Evolutionary conservation across 768 basidiomycete genomes (phyloP).

Genomic region (Rhodotorula diobovata): DNA sequence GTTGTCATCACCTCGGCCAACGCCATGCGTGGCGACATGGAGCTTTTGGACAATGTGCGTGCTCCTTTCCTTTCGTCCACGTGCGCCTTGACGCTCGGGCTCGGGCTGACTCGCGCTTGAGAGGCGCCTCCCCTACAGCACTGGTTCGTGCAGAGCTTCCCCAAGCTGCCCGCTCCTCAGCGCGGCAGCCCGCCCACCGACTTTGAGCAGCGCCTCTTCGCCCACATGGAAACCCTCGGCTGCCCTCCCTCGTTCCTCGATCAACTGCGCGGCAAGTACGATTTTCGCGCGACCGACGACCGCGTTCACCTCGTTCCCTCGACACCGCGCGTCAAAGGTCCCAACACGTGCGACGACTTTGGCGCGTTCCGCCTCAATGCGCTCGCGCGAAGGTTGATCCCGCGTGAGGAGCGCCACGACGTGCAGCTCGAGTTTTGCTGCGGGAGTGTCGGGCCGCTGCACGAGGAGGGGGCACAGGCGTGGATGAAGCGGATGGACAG

Average conservation of each 20-base stretch:
- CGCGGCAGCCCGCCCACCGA: neutral
- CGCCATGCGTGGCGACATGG: conserved; percentile 24
- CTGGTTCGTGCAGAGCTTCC: conserved; percentile 31
- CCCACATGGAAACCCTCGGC: conserved; percentile 12
- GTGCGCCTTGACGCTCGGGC: fast-evolving
- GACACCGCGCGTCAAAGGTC: neutral
- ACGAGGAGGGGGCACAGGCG: neutral
- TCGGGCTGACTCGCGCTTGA: too few species aligned
- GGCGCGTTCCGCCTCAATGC: conserved; percentile 11
- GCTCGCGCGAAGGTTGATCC: conserved; percentile 2
- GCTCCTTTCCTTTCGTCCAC: neutral
- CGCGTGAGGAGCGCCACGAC: neutral
- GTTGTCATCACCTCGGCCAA: conserved; percentile 32
- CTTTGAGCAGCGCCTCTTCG: conserved; percentile 22
- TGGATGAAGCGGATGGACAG: neutral
- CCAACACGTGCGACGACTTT: neutral
- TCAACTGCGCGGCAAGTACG: conserved; percentile 10
- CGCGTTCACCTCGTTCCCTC: conserved; percentile 23
- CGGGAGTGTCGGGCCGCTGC: conserved; percentile 7
- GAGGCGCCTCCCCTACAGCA: too few species aligned
- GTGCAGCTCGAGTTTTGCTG: conserved; percentile 21
- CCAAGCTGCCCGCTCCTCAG: neutral
- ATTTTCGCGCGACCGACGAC: conserved; percentile 7
- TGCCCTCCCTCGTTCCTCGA: conserved; percentile 18
- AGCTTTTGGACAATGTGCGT: conserved; percentile 32